Evolutionary conservation across 805 yeast species (phyloP).

Genomic region (Ogataea populi-albae): DNA sequence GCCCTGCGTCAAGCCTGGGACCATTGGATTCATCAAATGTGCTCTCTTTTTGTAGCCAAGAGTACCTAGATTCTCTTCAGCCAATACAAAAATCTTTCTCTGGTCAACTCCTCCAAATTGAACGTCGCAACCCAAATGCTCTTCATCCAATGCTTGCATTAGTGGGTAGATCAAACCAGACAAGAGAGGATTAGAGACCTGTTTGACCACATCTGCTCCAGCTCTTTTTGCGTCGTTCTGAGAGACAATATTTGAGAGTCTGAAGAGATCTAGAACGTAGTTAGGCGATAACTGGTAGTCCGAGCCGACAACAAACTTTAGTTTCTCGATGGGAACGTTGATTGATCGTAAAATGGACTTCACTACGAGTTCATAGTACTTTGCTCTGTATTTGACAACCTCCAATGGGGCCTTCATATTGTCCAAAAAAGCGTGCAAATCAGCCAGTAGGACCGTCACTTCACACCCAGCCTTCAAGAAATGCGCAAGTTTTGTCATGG

Average conservation of each 20-base stretch:
- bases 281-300: constrained; percentile 78
- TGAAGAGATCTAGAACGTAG: constrained; percentile 87
- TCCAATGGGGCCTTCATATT: constrained; percentile 98
- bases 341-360: constrained; percentile 83
- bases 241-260: constrained; percentile 76
- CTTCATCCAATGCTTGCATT: constrained; percentile 98
- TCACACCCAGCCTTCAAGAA: constrained; percentile 95
- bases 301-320: constrained; percentile 82
- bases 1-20: constrained; percentile 95
- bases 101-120: constrained; percentile 99
- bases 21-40: constrained; percentile 98
- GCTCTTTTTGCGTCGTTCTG: constrained; percentile 98
- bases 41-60: constrained; percentile 96
- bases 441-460: constrained; percentile 88
- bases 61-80: constrained; percentile 86
- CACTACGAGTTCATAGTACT: constrained; percentile 79
- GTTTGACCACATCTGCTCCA: constrained; percentile 99
- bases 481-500: constrained; percentile 95
- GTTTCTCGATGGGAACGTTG: constrained; percentile 87
- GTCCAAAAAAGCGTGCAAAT: constrained; percentile 93
- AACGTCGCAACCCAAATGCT: constrained; percentile 80
- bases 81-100: constrained; percentile 93
- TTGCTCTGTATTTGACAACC: constrained; percentile 82
- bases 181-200: constrained; percentile 88
- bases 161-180: constrained; percentile 95